A percentile compares a stretch with the other conserved stretches of the same genome.
Evolutionary conservation across 805 yeast genomes (phyloP).

Genomic region (Tetrapisispora fleetii): DNA sequence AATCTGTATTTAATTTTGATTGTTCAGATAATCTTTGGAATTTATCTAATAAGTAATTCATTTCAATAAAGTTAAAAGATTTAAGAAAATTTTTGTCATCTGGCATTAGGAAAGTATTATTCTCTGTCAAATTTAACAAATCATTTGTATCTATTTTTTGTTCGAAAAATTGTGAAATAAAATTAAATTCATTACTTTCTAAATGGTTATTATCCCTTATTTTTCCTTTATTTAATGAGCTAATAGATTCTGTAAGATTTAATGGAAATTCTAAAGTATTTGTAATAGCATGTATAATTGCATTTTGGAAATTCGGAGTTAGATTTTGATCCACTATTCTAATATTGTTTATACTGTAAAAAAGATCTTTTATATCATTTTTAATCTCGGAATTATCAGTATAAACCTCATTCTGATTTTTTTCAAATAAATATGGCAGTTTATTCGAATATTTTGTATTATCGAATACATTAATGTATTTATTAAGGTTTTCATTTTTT

Average conservation of each 20-base stretch:
- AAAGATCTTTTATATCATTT: not conserved
- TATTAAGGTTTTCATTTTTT: slow-evolving; percentile 4
- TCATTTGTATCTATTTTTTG: not conserved
- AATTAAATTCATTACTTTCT: slow-evolving; percentile 3
- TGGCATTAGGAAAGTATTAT: slow-evolving; percentile 40
- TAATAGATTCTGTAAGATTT: slow-evolving; percentile 31
- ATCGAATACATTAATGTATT: slow-evolving; percentile 1
- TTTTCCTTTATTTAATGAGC: slow-evolving; percentile 1
- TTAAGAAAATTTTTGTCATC: slow-evolving; percentile 30
- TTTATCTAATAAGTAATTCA: slow-evolving; percentile 32
- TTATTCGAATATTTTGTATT: not conserved
- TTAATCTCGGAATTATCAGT: slow-evolving; percentile 4
- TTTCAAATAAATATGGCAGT: not conserved
- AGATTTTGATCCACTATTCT: slow-evolving; percentile 48
- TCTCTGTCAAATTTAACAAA: slow-evolving; percentile 13
- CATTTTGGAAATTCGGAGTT: slow-evolving; percentile 50
- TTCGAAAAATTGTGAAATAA: slow-evolving; percentile 2
- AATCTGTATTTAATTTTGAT: slow-evolving; percentile 2
- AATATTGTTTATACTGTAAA: slow-evolving; percentile 14
- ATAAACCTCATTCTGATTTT: slow-evolving; percentile 5
- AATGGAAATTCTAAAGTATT: slow-evolving; percentile 32
- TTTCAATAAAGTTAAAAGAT: slow-evolving; percentile 35
- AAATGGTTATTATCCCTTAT: not conserved
- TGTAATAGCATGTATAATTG: slow-evolving; percentile 59
- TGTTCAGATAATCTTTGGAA: slow-evolving; percentile 5